Evolutionary conservation across 768 basidiomycete species (phyloP), one percentile per base, ranked within the genome.

Genomic region (Paxillus ammoniavirescens): DNA sequence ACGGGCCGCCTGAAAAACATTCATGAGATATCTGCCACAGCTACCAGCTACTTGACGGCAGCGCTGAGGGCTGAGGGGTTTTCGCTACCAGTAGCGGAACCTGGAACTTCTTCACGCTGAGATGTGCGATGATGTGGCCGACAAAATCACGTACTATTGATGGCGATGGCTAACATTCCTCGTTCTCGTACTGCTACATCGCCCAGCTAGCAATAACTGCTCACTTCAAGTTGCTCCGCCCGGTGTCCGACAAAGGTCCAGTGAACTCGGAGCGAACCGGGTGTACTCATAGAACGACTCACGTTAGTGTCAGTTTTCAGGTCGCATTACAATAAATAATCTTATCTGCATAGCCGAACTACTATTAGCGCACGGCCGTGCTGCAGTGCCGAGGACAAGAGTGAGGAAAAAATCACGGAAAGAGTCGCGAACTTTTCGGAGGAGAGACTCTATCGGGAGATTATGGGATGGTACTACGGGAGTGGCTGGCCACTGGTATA

Each of bases 391-490:
- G 26, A 26, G 26, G 26, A 26, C 26, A 26, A 26, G 13, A 21
- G 21, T 21, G 21, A 21, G 21, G 21, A 21, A 21, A 3, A 26
- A 12, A 2, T 44, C 6, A 50, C 62, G 64, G 62, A 54, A 48
- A 46, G 64, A 65, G 50, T 59, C 62, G 63, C 41, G 49, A 17
- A 14, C 6, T 10, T 17, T 9, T 26, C 48, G 60, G 42, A 45
- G 47, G 31, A 5, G 7, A 21, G 26, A 8, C 21, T 21, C 2
- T 26, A 49, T 58, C 69, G 68, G 68, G 63, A 49, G 59, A 71
- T 57, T 65, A 71, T 69, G 68, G 69, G 59, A 69, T 70, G 60
- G 44, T 17, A 37, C 52, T 53, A 52, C 51, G 58, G 55, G 54
- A 54, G 58, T 60, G 60, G 57, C 59, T 65, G 18, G 38, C 49